phyloP scores from a whole-genome alignment of 495 filamentous ascomycete species.

The Letharia lupina region DNA sequence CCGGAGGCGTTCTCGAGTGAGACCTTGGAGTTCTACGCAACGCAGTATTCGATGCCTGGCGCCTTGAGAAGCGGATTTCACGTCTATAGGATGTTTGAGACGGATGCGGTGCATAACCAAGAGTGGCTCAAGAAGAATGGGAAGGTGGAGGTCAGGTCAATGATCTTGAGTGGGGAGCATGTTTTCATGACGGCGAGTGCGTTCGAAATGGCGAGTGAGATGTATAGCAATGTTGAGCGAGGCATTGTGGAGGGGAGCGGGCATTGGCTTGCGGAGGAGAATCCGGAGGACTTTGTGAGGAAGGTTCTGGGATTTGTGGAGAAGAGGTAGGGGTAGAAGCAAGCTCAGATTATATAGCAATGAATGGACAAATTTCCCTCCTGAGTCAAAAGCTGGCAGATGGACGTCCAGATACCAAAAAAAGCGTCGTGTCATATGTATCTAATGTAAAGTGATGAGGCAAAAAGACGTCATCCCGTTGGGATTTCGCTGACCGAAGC shows the following conservation, averaged over 20 bases:
- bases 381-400: neutral
- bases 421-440: neutral
- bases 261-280: constrained; percentile 37
- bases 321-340: neutral
- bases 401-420: neutral
- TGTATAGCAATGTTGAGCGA: constrained; percentile 29
- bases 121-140: constrained; percentile 32
- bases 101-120: constrained; percentile 33
- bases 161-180: constrained; percentile 32
- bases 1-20: constrained; percentile 30
- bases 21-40: constrained; percentile 35
- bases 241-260: constrained; percentile 29
- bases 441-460: too few species aligned
- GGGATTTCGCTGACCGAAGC: neutral
- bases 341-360: neutral
- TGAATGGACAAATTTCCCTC: neutral
- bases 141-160: constrained; percentile 33
- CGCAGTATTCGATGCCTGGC: constrained; percentile 33
- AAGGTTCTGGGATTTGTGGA: constrained; percentile 30
- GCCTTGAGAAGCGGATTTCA: constrained; percentile 34
- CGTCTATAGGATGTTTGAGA: constrained; percentile 37
- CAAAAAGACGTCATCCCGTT: neutral
- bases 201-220: constrained; percentile 30
- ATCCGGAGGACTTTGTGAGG: constrained; percentile 33
- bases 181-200: constrained; percentile 25